These are phyloP conservation scores for Aureobasidium namibiae DNA, from an alignment of 2,329 filamentous ascomycete genomes.

Conservation along the genomic window DNA sequence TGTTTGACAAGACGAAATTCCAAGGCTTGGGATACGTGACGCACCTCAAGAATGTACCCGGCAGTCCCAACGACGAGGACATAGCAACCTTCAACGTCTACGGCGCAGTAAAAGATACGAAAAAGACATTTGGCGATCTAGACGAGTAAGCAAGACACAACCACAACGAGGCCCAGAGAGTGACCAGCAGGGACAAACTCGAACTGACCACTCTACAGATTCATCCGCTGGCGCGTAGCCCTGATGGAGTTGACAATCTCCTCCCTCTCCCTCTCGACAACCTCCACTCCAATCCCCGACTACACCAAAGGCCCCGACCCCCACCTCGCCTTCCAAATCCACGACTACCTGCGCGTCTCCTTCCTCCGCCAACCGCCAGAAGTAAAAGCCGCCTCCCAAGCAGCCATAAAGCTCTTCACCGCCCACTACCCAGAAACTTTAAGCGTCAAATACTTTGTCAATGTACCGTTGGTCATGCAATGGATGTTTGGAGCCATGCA, in stretches of 20 bases:
- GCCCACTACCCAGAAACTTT: conserved; percentile 84
- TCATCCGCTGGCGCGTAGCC: conserved; percentile 81
- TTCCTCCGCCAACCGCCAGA: conserved; percentile 75
- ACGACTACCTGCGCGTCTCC: conserved; percentile 83
- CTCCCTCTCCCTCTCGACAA: conserved; percentile 61
- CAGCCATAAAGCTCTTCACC: conserved; percentile 74
- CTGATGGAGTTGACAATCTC: conserved; percentile 81
- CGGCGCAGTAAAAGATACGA: conserved; percentile 72
- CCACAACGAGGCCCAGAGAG: not conserved
- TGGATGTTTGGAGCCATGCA: conserved; percentile 51
- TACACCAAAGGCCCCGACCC: conserved; percentile 60
- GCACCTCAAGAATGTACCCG: conserved; percentile 50
- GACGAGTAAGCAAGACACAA: conserved; percentile 61
- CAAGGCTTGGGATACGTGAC: conserved; percentile 73
- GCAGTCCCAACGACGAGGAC: conserved; percentile 47
- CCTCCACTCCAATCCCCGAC: conserved; percentile 63
- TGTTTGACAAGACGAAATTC: conserved; percentile 63
- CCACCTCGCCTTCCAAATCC: conserved; percentile 86
- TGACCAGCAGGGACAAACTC: too few relatives aligned
- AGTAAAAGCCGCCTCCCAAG: conserved; percentile 66
- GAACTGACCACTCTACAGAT: conserved; percentile 45
- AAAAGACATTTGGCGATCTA: conserved; percentile 71
- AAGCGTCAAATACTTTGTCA: conserved; percentile 90
- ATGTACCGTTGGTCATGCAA: conserved; percentile 84
- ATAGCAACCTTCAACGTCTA: conserved; percentile 92